A percentile compares a stretch with the other conserved stretches of the same genome.
Evolutionary conservation across 805 yeast genomes (phyloP).

Genomic region (Hanseniaspora jakobsenii): DNA sequence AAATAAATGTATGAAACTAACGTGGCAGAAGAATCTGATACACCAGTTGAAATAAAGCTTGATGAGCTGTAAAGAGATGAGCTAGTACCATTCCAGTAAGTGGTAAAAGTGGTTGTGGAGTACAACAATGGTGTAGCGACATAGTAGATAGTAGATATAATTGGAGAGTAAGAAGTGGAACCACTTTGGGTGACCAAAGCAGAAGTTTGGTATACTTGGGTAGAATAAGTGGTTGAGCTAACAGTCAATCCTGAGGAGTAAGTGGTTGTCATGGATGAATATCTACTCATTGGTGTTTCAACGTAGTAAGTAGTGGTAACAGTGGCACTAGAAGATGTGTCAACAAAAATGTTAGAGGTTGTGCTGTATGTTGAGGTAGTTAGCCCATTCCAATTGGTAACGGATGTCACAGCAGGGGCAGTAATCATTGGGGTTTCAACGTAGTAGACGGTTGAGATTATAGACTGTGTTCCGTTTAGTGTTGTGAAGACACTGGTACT

Average conservation of each 20-base stretch:
- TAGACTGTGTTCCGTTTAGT: background rate
- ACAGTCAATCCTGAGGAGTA: conserved; percentile 1
- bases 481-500: conserved; percentile 1
- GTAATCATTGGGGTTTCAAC: conserved; percentile 15
- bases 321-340: conserved; percentile 16
- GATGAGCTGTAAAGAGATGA: conserved; percentile 7
- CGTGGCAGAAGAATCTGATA: conserved; percentile 15
- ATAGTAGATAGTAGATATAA: conserved; percentile 16
- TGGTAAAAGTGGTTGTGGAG: background rate
- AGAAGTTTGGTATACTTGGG: background rate
- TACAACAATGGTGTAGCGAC: conserved; percentile 16
- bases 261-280: conserved; percentile 3
- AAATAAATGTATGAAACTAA: background rate
- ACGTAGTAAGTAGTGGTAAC: conserved; percentile 17
- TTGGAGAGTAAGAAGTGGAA: background rate
- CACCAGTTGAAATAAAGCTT: conserved; percentile 5
- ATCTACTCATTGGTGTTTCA: conserved; percentile 18
- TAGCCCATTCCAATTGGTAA: conserved; percentile 16
- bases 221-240: conserved; percentile 14
- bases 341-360: background rate
- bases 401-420: conserved; percentile 6
- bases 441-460: conserved; percentile 2
- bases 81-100: conserved; percentile 15
- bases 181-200: background rate
- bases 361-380: conserved; percentile 17